A percentile compares a stretch with the other conserved stretches of the same genome.
Conservation (phyloP, 164 flowering plant genomes). For the Macadamia integrifolia region DNA sequence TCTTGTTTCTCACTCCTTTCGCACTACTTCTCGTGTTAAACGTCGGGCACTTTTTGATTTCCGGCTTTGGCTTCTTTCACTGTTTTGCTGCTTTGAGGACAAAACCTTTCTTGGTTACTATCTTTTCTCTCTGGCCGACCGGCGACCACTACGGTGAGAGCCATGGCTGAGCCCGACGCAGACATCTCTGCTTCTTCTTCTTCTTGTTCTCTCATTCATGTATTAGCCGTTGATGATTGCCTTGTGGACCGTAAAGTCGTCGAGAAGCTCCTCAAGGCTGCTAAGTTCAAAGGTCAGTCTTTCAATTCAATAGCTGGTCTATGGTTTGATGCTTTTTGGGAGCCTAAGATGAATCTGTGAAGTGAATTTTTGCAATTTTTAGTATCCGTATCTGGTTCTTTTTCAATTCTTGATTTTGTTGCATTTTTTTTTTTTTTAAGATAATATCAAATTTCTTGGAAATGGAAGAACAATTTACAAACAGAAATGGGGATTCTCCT, state of each 20-base stretch:
- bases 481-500: too few relatives aligned
- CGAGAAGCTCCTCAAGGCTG: constrained; percentile 21
- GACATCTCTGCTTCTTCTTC: neutral
- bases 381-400: too few relatives aligned
- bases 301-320: too few relatives aligned
- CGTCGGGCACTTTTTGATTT: constrained; percentile 2
- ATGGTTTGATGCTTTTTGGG: neutral
- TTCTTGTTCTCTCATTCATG: constrained; percentile 5
- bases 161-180: constrained; percentile 3
- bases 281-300: constrained; percentile 20
- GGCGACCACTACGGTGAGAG: neutral
- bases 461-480: too few relatives aligned
- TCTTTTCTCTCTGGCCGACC: neutral
- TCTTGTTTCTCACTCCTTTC: too few relatives aligned
- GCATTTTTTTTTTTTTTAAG: too few relatives aligned
- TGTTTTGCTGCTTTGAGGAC: neutral
- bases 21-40: neutral
- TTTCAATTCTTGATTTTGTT: too few relatives aligned
- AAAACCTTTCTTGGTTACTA: neutral
- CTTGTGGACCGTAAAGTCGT: constrained; percentile 22
- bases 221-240: constrained; percentile 26
- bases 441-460: too few relatives aligned
- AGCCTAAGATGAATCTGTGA: too few relatives aligned
- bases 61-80: neutral
- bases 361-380: too few relatives aligned